Conservation (phyloP, 2,329 filamentous ascomycete species). For the Aspergillus sp. region DNA sequence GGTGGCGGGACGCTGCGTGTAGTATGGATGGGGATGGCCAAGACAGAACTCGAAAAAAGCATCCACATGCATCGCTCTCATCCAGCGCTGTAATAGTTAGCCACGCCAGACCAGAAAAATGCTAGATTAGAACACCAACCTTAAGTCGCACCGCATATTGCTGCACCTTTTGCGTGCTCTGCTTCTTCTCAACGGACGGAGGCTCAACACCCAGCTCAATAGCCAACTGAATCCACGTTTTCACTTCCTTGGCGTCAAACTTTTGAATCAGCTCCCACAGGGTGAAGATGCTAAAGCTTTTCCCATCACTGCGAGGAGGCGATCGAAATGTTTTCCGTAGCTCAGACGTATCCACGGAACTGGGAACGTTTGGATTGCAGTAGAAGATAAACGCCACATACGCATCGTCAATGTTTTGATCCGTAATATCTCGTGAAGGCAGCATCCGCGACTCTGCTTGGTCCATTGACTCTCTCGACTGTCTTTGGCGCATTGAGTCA, state of each 20-base stretch:
- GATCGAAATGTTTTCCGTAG: conserved; percentile 69
- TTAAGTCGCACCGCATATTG: conserved; percentile 91
- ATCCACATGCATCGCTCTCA: conserved; percentile 93
- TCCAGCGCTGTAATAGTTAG: conserved; percentile 63
- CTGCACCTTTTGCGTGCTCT: conserved; percentile 88
- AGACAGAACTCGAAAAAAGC: conserved; percentile 89
- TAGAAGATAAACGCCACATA: conserved; percentile 82
- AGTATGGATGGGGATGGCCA: conserved; percentile 71
- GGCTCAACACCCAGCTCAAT: conserved; percentile 82
- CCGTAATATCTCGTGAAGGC: conserved; percentile 62
- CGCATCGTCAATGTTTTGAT: conserved; percentile 68
- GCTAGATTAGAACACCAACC: conserved; percentile 42
- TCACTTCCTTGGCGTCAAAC: conserved; percentile 75
- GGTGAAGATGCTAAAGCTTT: conserved; percentile 70
- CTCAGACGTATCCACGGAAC: conserved; percentile 61
- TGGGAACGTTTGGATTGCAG: conserved; percentile 75
- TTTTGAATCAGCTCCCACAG: conserved; percentile 73
- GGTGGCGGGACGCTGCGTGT: conserved; percentile 63
- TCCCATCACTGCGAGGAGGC: conserved; percentile 80
- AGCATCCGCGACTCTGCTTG: conserved; percentile 47
- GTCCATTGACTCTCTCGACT: conserved; percentile 24
- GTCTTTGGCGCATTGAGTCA: conserved; percentile 23
- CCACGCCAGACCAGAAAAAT: neutral
- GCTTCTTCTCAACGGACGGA: conserved; percentile 71
- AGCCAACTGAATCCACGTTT: conserved; percentile 86